Percentiles rank a stretch among this genome's conserved stretches.
Conservation (phyloP, 2,329 filamentous ascomycete species). For the Fusarium staphyleae region DNA sequence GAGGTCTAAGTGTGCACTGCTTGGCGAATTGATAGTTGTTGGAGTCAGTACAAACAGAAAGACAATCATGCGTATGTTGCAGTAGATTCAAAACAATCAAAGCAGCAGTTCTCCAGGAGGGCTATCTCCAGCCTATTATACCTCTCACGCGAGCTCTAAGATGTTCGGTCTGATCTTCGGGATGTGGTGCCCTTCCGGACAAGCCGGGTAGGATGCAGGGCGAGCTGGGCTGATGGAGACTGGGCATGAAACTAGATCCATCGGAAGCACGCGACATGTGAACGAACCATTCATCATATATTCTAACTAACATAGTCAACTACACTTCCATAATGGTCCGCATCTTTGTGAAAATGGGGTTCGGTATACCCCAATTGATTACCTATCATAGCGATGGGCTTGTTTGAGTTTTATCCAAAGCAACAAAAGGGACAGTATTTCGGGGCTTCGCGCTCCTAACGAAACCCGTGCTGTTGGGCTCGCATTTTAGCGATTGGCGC, state of each 20-base stretch:
- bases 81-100: not conserved
- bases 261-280: slow-evolving; percentile 29
- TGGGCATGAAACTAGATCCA: slow-evolving; percentile 13
- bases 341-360: not conserved
- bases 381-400: slow-evolving; percentile 6
- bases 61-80: not conserved
- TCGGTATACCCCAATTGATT: slow-evolving; percentile 15
- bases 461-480: slow-evolving; percentile 13
- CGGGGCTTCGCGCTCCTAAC: slow-evolving; percentile 22
- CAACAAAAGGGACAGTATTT: slow-evolving; percentile 3
- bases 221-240: slow-evolving; percentile 31
- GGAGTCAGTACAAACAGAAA: not conserved
- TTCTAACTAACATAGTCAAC: not conserved
- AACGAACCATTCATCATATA: slow-evolving; percentile 8
- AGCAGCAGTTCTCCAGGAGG: not conserved
- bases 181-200: slow-evolving; percentile 30
- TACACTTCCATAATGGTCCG: slow-evolving; percentile 3
- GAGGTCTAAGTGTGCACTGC: not conserved
- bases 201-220: slow-evolving; percentile 34
- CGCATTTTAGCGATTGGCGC: slow-evolving; percentile 17
- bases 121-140: slow-evolving; percentile 26
- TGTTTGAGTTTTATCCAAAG: slow-evolving; percentile 3
- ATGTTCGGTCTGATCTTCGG: slow-evolving; percentile 17
- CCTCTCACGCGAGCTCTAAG: slow-evolving; percentile 14
- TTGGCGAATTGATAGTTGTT: not conserved